Evolutionary conservation across 179 eudicot genomes (phyloP), one percentile per base, ranked within the genome.

Genomic region (Silene coronaria): DNA sequence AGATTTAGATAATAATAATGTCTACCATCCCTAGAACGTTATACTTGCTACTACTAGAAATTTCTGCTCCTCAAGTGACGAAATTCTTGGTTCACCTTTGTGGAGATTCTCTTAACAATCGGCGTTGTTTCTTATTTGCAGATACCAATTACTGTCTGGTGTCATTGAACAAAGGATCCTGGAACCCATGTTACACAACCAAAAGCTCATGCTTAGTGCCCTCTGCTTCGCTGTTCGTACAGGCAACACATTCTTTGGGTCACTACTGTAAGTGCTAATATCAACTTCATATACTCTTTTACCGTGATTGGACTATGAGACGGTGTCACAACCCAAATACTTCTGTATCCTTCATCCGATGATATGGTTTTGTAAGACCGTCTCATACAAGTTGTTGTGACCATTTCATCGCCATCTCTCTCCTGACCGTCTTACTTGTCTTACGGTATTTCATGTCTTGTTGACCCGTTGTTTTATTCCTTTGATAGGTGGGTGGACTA

Each of bases 211-310:
- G 58, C 81, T 94, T 45, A 88, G 93, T 84, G 96, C 97, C 53
- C 69, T 86, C 28, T 94, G 97, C 90, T 95, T 92, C 77, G 90
- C 89, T 55, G 95, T 92, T 58, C 86, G 97, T 58, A 92, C 97
- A 22, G 93, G 99, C 76, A 95, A 95, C 89, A 95, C 96, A n/a
- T 94, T 82, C 82, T 86, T 89, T 86, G 97, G 99, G 58, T 95
- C 99, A 80, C 78, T 95, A 81, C 13, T 95, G 99, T 92, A 78
- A 89, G 99, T 80, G 14, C 74, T 61, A 72, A 60, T 30, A 16
- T 58, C 27, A 28, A 6, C 60, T 16, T 45, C 57, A 4, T 21
- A 22, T 14, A 13, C 23, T 68, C 67, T 51, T 23, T 8, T 42
- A 7, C 9, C 48, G 32, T 3, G 32, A 28, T 1, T 1, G 32